Base-by-base conservation (phyloP, 192 early-diverging fungal genomes). In the Linnemannia exigua region DNA sequence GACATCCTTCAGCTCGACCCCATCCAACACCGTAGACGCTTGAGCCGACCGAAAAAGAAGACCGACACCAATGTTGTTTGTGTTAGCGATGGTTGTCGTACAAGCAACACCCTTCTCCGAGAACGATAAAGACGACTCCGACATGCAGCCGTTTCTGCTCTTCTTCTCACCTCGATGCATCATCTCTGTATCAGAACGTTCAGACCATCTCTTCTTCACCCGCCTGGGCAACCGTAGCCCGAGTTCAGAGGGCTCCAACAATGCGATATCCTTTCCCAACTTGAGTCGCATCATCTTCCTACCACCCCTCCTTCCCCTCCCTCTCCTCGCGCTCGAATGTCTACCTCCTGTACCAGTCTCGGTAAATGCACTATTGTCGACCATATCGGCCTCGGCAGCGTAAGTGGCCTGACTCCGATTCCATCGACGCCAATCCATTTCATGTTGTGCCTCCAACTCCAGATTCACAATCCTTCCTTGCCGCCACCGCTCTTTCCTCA, bases 371-470 rank as follows among this genome's bases (percentile, higher is more conserved):
- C n/a, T n/a, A n/a, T n/a, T n/a, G n/a, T n/a, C n/a, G n/a, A n/a
- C n/a, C n/a, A n/a, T n/a, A 48, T 47, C 31, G 16, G 37, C 33
- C 28, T 36, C 25, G 5, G n/a, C 31, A 19, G 63, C 6, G 19
- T 9, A 12, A 52, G 41, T 8, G 70, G 58, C 58, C 58, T 63
- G 48, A 67, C 69, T 76, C 6, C 84, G 61, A 25, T 77, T 74
- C 84, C 84, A 86, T 1, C 84, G 74, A n/a, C 84, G 51, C 84
- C 84, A 86, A 17, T 80, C 84, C 51, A 86, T 38, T 28, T 86
- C 84, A 41, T 77, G 84, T 44, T 80, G 84, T 12, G 79, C 72
- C 51, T 86, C 84, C 25, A 73, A 54, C n/a, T 86, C 84, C 52
- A 86, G 19, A 70, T 72, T 80, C 0, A 66, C 75, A 37, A 77